These are phyloP conservation scores for Penicillium thymicola DNA, from an alignment of 2,329 filamentous ascomycete genomes.

Conservation along the genomic window DNA sequence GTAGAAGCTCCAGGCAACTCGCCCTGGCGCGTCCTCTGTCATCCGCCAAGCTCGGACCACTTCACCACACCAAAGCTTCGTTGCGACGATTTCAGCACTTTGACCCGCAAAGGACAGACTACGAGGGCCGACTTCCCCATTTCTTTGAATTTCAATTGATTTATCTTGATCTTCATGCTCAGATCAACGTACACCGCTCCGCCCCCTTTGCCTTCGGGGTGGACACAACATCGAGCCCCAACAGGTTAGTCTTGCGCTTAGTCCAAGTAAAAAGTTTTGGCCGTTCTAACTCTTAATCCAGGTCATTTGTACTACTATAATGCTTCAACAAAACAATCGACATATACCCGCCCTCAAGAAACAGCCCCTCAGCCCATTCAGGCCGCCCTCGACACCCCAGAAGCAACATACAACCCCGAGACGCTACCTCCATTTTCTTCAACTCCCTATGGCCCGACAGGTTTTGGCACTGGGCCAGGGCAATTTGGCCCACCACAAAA, in stretches of 20 bases:
- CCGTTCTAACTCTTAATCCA: slow-evolving; percentile 28
- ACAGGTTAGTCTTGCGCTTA: slow-evolving; percentile 51
- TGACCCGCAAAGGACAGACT: slow-evolving; percentile 5
- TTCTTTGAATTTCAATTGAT: background rate
- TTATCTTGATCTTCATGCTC: slow-evolving; percentile 53
- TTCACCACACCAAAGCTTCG: slow-evolving; percentile 28
- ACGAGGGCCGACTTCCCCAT: background rate
- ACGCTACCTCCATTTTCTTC: slow-evolving; percentile 37
- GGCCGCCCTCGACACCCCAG: slow-evolving; percentile 44
- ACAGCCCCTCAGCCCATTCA: slow-evolving; percentile 28
- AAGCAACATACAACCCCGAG: slow-evolving; percentile 32
- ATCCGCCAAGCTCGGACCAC: slow-evolving; percentile 41
- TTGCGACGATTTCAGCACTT: slow-evolving; percentile 12
- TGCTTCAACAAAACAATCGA: slow-evolving; percentile 75
- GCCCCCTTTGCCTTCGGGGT: slow-evolving; percentile 70
- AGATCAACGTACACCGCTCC: slow-evolving; percentile 72
- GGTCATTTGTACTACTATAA: slow-evolving; percentile 91
- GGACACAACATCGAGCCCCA: slow-evolving; percentile 91
- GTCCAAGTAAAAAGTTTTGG: slow-evolving; percentile 7
- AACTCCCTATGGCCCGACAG: slow-evolving; percentile 33
- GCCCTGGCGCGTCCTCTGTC: slow-evolving; percentile 38
- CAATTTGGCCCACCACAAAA: slow-evolving; percentile 24
- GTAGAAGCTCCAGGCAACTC: slow-evolving; percentile 39
- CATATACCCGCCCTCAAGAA: slow-evolving; percentile 71
- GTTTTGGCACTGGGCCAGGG: slow-evolving; percentile 13